These are phyloP conservation scores for Hibiscus trionum DNA, from an alignment of 345 rosid genomes.

Conservation along the genomic window DNA sequence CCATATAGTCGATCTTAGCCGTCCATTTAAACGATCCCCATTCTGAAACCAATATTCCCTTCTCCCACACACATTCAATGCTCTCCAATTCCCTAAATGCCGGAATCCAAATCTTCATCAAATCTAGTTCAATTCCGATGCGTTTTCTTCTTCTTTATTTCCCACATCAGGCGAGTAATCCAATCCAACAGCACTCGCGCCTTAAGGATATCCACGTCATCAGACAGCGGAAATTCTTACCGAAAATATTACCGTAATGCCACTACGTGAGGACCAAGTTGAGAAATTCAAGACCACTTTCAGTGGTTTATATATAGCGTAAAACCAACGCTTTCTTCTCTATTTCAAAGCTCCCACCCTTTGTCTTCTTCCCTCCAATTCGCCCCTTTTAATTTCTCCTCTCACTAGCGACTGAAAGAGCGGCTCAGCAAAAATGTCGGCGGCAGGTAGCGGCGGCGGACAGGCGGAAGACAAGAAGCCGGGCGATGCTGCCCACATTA, in stretches of 20 bases:
- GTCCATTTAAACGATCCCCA: neutral
- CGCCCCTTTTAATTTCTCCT: neutral
- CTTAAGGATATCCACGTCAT: too few relatives aligned
- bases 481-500: slow-evolving; percentile 51
- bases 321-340: slow-evolving; percentile 13
- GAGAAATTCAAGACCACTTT: too few relatives aligned
- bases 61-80: neutral
- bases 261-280: too few relatives aligned
- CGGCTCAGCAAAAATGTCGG: slow-evolving; percentile 29
- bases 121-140: too few relatives aligned
- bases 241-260: too few relatives aligned
- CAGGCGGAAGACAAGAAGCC: slow-evolving; percentile 70
- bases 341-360: neutral
- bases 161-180: too few relatives aligned
- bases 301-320: slow-evolving; percentile 15
- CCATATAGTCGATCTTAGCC: neutral
- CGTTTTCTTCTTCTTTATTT: too few relatives aligned
- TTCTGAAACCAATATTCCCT: neutral
- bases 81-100: too few relatives aligned
- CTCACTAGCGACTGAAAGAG: neutral
- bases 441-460: slow-evolving; percentile 23
- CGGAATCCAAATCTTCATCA: too few relatives aligned
- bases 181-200: too few relatives aligned
- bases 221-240: too few relatives aligned
- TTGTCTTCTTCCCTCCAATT: neutral